Conservation (phyloP, 2,329 filamentous ascomycete genomes). For the Phoma sp. region DNA sequence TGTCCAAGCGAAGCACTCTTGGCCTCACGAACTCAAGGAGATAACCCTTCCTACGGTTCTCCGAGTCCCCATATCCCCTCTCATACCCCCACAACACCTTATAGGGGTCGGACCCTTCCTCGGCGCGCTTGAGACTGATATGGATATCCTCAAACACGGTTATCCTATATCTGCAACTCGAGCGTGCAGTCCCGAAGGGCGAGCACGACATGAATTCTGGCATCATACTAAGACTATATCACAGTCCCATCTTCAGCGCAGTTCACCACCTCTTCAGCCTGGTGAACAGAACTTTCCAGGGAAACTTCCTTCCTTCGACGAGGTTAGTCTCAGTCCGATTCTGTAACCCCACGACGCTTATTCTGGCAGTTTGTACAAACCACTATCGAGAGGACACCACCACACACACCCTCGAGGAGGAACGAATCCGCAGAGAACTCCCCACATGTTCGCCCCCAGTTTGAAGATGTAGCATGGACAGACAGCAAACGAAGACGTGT, state of each 20-base stretch:
- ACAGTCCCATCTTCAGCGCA: constrained; percentile 37
- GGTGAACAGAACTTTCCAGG: constrained; percentile 35
- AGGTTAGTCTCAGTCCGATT: constrained; percentile 25
- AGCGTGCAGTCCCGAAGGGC: neutral
- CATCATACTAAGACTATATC: constrained; percentile 7
- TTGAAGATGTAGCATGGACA: constrained; percentile 39
- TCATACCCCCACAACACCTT: neutral
- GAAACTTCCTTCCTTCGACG: constrained; percentile 40
- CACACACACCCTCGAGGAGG: constrained; percentile 39
- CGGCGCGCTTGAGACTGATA: neutral
- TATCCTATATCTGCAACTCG: neutral
- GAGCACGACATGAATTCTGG: neutral
- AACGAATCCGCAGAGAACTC: constrained; percentile 38
- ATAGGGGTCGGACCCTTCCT: neutral
- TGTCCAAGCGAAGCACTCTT: neutral
- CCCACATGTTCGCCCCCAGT: constrained; percentile 32
- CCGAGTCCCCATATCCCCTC: neutral
- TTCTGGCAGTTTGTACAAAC: constrained; percentile 31
- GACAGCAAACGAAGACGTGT: constrained; percentile 36
- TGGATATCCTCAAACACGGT: neutral
- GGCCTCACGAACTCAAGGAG: neutral
- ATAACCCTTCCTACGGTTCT: constrained; percentile 1
- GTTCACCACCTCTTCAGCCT: constrained; percentile 43
- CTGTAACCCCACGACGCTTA: constrained; percentile 10
- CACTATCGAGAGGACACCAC: constrained; percentile 41